phyloP scores from a whole-genome alignment of 345 rosid species.

The Syzygium grande region DNA sequence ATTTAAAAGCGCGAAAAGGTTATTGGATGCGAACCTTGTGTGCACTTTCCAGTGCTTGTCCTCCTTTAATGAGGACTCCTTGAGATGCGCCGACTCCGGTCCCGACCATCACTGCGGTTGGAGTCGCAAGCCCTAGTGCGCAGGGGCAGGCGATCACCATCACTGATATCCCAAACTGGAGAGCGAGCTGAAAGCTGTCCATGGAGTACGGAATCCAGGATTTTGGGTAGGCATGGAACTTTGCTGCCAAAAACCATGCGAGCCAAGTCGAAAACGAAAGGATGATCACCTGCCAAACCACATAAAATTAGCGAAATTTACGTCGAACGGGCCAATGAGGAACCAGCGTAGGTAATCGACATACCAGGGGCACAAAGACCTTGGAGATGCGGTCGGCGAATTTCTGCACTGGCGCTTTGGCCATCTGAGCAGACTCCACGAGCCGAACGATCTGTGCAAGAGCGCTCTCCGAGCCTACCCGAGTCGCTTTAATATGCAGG shows the following conservation, averaged over 20 bases:
- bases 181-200: slow-evolving; percentile 92
- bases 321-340: neutral
- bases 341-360: neutral
- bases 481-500: slow-evolving; percentile 64
- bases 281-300: slow-evolving; percentile 53
- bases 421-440: slow-evolving; percentile 93
- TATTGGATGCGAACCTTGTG: slow-evolving; percentile 43
- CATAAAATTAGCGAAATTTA: neutral
- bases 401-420: slow-evolving; percentile 97
- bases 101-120: slow-evolving; percentile 99
- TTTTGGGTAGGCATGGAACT: slow-evolving; percentile 66
- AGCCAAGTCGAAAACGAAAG: slow-evolving; percentile 85
- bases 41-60: slow-evolving; percentile 87
- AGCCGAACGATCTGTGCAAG: slow-evolving; percentile 91
- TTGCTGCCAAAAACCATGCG: slow-evolving; percentile 83
- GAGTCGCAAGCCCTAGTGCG: slow-evolving; percentile 96
- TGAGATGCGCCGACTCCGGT: slow-evolving; percentile 98
- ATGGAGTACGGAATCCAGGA: slow-evolving; percentile 92
- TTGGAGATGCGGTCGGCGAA: slow-evolving; percentile 87
- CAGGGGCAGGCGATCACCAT: slow-evolving; percentile 99
- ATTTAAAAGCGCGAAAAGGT: neutral
- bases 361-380: slow-evolving; percentile 83
- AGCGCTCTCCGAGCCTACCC: slow-evolving; percentile 91
- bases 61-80: slow-evolving; percentile 92
- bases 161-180: slow-evolving; percentile 97